phyloP scores from a whole-genome alignment of 495 filamentous ascomycete species.

The Talaromyces nanjingensis region DNA sequence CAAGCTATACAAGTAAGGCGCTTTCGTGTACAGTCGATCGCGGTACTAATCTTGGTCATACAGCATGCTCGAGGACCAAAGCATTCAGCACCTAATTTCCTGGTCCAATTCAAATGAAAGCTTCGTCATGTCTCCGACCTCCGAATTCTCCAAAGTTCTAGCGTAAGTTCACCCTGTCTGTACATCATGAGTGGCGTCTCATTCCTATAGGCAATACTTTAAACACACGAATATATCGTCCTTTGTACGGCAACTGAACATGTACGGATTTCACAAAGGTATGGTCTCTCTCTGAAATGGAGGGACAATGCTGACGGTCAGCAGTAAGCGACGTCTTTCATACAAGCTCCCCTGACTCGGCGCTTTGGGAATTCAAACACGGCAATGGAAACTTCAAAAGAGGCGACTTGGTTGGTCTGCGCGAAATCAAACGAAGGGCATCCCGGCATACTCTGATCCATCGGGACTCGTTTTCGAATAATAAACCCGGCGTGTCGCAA shows the following conservation, averaged over 20 bases:
- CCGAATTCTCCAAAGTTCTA: constrained; percentile 97
- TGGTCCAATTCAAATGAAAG: constrained; percentile 93
- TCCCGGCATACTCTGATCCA: constrained; percentile 93
- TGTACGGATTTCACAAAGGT: constrained; percentile 99
- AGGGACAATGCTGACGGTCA: constrained; percentile 2
- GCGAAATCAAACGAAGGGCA: constrained; percentile 96
- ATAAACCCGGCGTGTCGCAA: constrained; percentile 66
- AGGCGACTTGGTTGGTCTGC: constrained; percentile 82
- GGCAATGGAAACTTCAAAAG: constrained; percentile 96
- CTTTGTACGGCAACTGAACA: constrained; percentile 95
- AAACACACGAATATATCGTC: constrained; percentile 99
- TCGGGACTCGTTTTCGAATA: constrained; percentile 79
- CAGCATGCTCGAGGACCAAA: constrained; percentile 93
- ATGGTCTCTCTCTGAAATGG: constrained; percentile 10
- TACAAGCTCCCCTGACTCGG: constrained; percentile 89
- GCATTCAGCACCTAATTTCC: constrained; percentile 90
- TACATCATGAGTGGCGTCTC: constrained; percentile 13
- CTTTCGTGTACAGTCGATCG: background rate
- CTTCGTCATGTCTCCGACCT: constrained; percentile 96
- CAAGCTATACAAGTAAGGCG: constrained; percentile 90
- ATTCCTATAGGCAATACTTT: constrained; percentile 72
- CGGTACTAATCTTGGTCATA: constrained; percentile 10
- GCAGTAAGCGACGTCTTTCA: constrained; percentile 98
- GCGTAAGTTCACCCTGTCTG: constrained; percentile 55
- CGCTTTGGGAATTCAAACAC: constrained; percentile 98